These are phyloP conservation scores for Croton setiger DNA, from an alignment of 441 rosid genomes.

Conservation along the genomic window DNA sequence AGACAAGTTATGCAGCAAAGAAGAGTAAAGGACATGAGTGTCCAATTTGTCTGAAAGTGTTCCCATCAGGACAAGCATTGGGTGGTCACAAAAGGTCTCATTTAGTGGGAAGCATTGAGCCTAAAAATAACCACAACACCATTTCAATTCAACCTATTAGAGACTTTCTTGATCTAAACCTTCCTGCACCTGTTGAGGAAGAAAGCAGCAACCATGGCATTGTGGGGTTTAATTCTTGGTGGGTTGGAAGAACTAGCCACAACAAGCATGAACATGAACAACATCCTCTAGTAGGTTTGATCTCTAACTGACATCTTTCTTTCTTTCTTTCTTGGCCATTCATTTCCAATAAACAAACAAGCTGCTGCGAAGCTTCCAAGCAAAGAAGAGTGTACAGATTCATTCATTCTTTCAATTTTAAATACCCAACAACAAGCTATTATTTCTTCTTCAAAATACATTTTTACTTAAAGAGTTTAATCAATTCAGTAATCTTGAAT, in stretches of 20 bases:
- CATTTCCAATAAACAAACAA: conserved; percentile 20
- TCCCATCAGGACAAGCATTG: conserved; percentile 62
- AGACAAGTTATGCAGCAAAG: conserved; percentile 24
- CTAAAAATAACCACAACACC: conserved; percentile 18
- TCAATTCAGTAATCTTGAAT: not conserved
- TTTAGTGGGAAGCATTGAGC: conserved; percentile 25
- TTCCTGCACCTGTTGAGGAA: conserved; percentile 58
- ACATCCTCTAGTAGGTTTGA: conserved; percentile 39
- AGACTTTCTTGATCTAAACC: conserved; percentile 52
- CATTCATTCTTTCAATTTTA: conserved; percentile 48
- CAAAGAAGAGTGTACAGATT: conserved; percentile 39
- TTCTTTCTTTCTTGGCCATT: conserved; percentile 6
- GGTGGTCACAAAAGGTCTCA: conserved; percentile 75
- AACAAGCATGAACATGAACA: conserved; percentile 46
- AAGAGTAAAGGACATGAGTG: conserved; percentile 45
- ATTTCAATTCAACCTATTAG: conserved; percentile 20
- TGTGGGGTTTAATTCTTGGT: conserved; percentile 47
- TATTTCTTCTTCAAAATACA: conserved; percentile 4
- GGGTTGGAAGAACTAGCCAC: conserved; percentile 43
- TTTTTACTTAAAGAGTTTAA: not conserved
- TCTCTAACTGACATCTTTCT: conserved; percentile 33
- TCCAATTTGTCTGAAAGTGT: conserved; percentile 49
- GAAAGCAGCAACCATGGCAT: conserved; percentile 32
- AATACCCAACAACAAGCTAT: conserved; percentile 24
- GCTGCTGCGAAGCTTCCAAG: no score